Percentiles rank a stretch among this genome's conserved stretches.
Conservation (phyloP, 2,329 filamentous ascomycete genomes). For the Aureobasidium mangrovei region DNA sequence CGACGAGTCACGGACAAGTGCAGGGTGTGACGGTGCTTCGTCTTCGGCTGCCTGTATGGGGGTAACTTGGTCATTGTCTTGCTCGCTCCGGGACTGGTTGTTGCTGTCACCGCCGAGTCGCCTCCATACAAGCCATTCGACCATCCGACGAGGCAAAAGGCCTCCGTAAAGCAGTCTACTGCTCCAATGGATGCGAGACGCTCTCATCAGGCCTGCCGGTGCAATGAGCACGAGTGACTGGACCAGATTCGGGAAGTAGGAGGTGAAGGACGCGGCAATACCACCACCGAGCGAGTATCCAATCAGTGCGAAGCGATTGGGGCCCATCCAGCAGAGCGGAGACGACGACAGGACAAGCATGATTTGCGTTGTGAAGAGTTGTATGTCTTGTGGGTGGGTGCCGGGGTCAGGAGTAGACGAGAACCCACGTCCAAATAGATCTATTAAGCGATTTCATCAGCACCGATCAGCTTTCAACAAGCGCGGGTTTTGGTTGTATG, state of each 20-base stretch:
- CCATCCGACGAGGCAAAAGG: constrained; percentile 50
- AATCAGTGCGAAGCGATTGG: constrained; percentile 53
- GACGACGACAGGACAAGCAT: constrained; percentile 63
- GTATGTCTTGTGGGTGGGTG: constrained; percentile 61
- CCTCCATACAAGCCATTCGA: constrained; percentile 43
- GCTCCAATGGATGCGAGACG: constrained; percentile 50
- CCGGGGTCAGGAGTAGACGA: constrained; percentile 60
- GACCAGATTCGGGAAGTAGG: constrained; percentile 60
- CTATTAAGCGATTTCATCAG: constrained; percentile 28
- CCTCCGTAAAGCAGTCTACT: constrained; percentile 57
- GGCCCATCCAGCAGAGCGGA: constrained; percentile 56
- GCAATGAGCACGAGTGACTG: constrained; percentile 66
- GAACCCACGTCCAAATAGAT: constrained; percentile 69
- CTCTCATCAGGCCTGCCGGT: constrained; percentile 67
- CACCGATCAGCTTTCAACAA: not conserved
- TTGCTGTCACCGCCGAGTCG: constrained; percentile 37
- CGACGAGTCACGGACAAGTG: constrained; percentile 19
- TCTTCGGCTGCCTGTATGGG: constrained; percentile 31
- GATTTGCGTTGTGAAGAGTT: constrained; percentile 64
- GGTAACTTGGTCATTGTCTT: constrained; percentile 1
- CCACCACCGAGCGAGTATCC: constrained; percentile 78
- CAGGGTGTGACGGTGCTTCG: constrained; percentile 25
- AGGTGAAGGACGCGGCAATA: constrained; percentile 60
- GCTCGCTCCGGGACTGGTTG: not conserved
- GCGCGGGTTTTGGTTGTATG: not conserved